phyloP scores from a whole-genome alignment of 495 filamentous ascomycete species.

The Aspergillus ostianus region DNA sequence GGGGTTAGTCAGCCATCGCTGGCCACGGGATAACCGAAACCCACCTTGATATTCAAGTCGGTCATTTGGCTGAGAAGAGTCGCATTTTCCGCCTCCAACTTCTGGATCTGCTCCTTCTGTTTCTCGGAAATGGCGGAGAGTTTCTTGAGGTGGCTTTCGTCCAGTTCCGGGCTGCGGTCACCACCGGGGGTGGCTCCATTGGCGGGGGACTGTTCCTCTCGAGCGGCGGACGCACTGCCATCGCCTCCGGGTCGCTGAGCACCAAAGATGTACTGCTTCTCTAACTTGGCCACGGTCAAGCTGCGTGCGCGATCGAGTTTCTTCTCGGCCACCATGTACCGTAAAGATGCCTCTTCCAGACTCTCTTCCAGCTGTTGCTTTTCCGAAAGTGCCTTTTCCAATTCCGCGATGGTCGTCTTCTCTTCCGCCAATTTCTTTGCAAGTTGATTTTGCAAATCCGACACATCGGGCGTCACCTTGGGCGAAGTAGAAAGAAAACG shows the following conservation, averaged over 20 bases:
- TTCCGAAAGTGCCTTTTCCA: conserved; percentile 73
- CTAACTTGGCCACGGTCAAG: conserved; percentile 84
- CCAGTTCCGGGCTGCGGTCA: conserved; percentile 55
- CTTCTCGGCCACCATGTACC: conserved; percentile 93
- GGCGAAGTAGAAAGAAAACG: conserved; percentile 50
- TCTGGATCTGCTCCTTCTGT: conserved; percentile 82
- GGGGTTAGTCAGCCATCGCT: conserved; percentile 13
- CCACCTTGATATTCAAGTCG: conserved; percentile 58
- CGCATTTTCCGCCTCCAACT: conserved; percentile 75
- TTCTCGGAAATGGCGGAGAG: conserved; percentile 68
- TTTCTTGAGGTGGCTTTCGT: conserved; percentile 67
- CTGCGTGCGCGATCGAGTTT: conserved; percentile 86
- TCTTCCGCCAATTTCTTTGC: conserved; percentile 72
- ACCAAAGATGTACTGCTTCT: conserved; percentile 77
- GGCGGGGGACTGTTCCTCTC: conserved; percentile 48
- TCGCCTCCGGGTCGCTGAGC: conserved; percentile 46
- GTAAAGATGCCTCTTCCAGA: conserved; percentile 77
- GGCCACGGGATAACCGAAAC: conserved; percentile 1
- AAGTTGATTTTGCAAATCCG: conserved; percentile 70
- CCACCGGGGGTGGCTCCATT: conserved; percentile 55
- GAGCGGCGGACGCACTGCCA: conserved; percentile 54
- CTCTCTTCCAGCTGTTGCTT: conserved; percentile 81
- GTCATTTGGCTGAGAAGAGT: conserved; percentile 76
- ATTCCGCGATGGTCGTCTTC: conserved; percentile 72
- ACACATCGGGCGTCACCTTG: conserved; percentile 57